Base-by-base conservation (phyloP, 1,284 basidiomycete species). In the Papiliotrema flavescens region DNA sequence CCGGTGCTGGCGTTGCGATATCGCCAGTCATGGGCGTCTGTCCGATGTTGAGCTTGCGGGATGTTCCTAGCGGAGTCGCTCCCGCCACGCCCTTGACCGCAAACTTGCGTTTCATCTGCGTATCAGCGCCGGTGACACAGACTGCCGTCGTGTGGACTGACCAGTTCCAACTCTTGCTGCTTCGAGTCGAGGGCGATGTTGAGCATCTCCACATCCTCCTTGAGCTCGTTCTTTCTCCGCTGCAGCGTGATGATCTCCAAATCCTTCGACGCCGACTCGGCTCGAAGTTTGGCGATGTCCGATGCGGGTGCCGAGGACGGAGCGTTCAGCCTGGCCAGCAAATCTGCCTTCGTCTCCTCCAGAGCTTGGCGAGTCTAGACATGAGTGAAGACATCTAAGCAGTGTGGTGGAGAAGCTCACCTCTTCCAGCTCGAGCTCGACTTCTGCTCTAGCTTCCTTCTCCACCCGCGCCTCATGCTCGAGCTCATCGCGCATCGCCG, bases 141-240 rank as follows among this genome's bases (percentile, higher is more conserved):
- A 34, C 26, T 6, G 20, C 24, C 24, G 4, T 9, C 26, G 49
- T 13, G 32, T 24, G 4, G 20, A 80, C 86, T 61, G 53, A 93
- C 90, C 76, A 90, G 70, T 69, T 92, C 89, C 23, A 94, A 78
- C 70, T 93, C 90, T 68, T 91, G 89, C 67, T 93, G 90, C 75
- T 93, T 93, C 22, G 89, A 85, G 72, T 91, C 89, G 56, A 93
- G 74, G 0, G 89, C 90, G 41, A 90, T 88, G 66, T 91, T 91
- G 60, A 93, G 76, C 37, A 88, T 87, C 51, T 83, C 78, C 42
- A 88, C 75, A 70, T 91, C 90, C 50, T 91, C 88, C 66, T 85
- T 85, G 55, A 88, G 82, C 66, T 86, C 81, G 0, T 80, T 78
- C 35, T 82, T 81, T 63, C 87, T 81, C 70, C 87, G 87, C 54